Base-by-base conservation (phyloP, 2,329 filamentous ascomycete genomes). In the Chaetomiaceae sp. region DNA sequence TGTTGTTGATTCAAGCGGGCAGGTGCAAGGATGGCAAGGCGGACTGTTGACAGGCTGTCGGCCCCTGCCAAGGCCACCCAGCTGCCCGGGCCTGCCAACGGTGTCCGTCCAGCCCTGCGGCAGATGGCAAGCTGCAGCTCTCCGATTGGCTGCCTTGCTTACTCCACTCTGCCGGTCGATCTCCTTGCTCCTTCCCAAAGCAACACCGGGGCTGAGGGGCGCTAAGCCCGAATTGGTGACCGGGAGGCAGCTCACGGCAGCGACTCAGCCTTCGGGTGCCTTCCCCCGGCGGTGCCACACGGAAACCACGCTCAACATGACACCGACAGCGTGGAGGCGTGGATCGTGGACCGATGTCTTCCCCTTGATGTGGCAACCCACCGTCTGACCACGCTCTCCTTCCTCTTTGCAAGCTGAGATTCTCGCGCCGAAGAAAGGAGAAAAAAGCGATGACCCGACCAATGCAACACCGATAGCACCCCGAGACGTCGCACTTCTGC, bases 261-360 rank as follows among this genome's bases (percentile, higher is more conserved):
- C 27, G 14, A 48, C 59, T 61, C 59, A 63, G 59, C 60, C 60
- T n/a, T n/a, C n/a, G n/a, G n/a, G n/a, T n/a, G n/a, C n/a, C n/a
- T 43, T 54, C 39, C 34, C 22, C 12, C 20, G 45, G 25, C 15
- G 45, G 25, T 19, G 51, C 25, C 39, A 27, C 17, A 7, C 33
- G 46, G 33, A 20, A 51, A 29, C n/a, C 17, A 33, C 27, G 8
- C 47, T 51, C 23, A 39, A 51, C 31, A 40, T 33, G 53, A 48
- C 23, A 51, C 43, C 31, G 31, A 45, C 33, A 17, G 27, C 27
- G 27, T 31, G 22, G 36, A n/a, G 29, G 46, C 47, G 31, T 25
- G 47, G 33, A 31, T 17, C 29, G 14, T 37, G 17, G 6, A 22
- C 15, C 17, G 37, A 5, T 6, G 15, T 29, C 14, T 34, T 43